Evolutionary conservation across 2,329 filamentous ascomycete species (phyloP), one percentile per base, ranked within the genome.

Genomic region (Cladophialophora bantiana): DNA sequence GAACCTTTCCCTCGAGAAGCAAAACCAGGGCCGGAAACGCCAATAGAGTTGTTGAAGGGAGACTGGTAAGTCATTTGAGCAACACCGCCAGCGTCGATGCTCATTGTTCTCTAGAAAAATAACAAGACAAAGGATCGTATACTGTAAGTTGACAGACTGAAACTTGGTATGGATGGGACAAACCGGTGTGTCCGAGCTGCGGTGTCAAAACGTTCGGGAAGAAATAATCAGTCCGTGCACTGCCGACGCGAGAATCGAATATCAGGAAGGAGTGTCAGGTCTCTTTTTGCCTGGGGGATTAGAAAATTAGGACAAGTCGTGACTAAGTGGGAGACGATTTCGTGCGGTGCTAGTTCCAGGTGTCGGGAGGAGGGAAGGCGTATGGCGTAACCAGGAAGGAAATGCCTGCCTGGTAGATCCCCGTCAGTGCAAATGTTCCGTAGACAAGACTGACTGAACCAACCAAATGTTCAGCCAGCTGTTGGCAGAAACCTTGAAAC

Each of bases 1-100:
- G 92, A 88, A 72, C 92, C 91, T 76, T 96, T 92, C 72, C 88
- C 87, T 74, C 95, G 90, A 74, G 94, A 94, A 70, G 92, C 93
- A 77, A 97, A 91, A 75, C 93, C 92, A 72, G 90, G 88, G 69
- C 88, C 84, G 61, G 93, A 90, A 82, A 92, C 88, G 76, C 89
- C 88, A 74, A 97, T 85, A 74, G 88, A 89, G 75, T 87, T 87
- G 77, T 87, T 84, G 79, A 90, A 85, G 78, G 86, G 83, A 79
- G 91, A 91, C 80, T 89, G 87, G 85, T 93, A 94, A 84, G 93
- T 92, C 94, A 98, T 98, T 87, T 96, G 93, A 95, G 93, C 90
- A 85, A 97, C 92, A 95, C 93, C 93, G 87, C 94, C 94, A 88
- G 94, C 90, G 94, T 97, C 91, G 90, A 96, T 81, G 68, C 72